phyloP scores from a whole-genome alignment of 768 basidiomycete species.

The Rhizopogon vesiculosus region DNA sequence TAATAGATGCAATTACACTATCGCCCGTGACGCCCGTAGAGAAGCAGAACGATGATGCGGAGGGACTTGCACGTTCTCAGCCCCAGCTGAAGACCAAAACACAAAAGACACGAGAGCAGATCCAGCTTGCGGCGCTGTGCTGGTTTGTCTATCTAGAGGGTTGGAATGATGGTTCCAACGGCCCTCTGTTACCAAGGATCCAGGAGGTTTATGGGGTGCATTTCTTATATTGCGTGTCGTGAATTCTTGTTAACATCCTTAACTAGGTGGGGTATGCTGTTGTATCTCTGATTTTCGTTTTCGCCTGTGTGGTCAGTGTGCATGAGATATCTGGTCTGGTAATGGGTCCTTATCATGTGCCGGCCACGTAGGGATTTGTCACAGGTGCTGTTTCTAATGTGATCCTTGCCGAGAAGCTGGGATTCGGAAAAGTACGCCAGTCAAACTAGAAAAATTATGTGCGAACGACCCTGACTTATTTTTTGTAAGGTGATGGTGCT shows the following conservation, averaged over 20 bases:
- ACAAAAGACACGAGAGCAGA: constrained; percentile 15
- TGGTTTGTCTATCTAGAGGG: constrained; percentile 30
- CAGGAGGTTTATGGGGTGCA: constrained; percentile 31
- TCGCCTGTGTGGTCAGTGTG: constrained; percentile 31
- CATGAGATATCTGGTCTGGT: background rate
- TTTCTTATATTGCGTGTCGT: background rate
- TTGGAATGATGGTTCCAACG: constrained; percentile 36
- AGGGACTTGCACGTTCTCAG: background rate
- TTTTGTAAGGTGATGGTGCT: constrained; percentile 34
- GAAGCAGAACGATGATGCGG: background rate
- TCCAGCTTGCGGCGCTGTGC: constrained; percentile 32
- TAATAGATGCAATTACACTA: background rate
- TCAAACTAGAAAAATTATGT: background rate
- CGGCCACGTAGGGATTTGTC: constrained; percentile 34
- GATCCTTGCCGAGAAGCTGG: constrained; percentile 35
- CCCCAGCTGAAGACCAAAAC: constrained; percentile 6
- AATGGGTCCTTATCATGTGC: background rate
- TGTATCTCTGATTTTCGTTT: constrained; percentile 41
- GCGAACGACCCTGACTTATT: background rate
- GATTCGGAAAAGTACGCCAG: constrained; percentile 36
- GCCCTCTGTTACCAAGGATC: constrained; percentile 34
- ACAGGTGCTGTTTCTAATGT: constrained; percentile 42
- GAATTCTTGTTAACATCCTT: background rate
- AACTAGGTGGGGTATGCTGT: constrained; percentile 31
- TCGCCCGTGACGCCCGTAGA: background rate